Percentiles rank a stretch among this genome's conserved stretches.
Conservation (phyloP, 345 rosid species). For the Ceriops zippeliana region DNA sequence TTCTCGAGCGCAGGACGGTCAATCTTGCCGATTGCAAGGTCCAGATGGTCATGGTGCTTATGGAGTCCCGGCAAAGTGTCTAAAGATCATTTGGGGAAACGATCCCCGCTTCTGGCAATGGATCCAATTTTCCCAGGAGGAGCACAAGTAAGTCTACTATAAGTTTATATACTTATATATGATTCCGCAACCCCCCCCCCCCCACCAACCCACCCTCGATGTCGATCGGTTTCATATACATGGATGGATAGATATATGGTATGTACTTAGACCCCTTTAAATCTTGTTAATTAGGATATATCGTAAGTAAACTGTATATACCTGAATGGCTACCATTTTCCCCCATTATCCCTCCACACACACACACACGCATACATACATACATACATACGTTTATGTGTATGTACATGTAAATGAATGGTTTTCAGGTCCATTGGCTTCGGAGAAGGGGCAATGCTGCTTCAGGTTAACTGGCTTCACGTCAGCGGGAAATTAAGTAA, state of each 20-base stretch:
- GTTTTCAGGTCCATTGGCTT: conserved; percentile 21
- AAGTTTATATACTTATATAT: too few species aligned
- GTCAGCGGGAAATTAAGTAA: conserved; percentile 22
- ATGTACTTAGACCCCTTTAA: neutral
- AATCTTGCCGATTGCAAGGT: neutral
- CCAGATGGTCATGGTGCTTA: neutral
- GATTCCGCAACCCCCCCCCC: too few species aligned
- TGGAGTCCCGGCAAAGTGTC: conserved; percentile 19
- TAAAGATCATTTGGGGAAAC: conserved; percentile 27
- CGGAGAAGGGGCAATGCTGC: conserved; percentile 15
- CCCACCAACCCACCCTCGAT: too few species aligned
- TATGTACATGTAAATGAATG: neutral
- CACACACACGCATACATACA: neutral
- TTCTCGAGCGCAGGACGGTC: neutral
- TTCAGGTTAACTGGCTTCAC: conserved; percentile 38
- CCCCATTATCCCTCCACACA: neutral
- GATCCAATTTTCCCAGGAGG: conserved; percentile 9
- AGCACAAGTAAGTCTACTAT: neutral
- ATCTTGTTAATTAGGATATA: neutral
- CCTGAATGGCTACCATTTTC: too few species aligned
- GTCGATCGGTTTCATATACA: neutral
- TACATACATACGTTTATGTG: neutral
- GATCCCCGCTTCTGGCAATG: conserved; percentile 25
- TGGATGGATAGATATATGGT: neutral
- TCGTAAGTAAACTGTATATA: too few species aligned